Conservation (phyloP, 2,329 filamentous ascomycete genomes). For the Fusarium sp. region DNA sequence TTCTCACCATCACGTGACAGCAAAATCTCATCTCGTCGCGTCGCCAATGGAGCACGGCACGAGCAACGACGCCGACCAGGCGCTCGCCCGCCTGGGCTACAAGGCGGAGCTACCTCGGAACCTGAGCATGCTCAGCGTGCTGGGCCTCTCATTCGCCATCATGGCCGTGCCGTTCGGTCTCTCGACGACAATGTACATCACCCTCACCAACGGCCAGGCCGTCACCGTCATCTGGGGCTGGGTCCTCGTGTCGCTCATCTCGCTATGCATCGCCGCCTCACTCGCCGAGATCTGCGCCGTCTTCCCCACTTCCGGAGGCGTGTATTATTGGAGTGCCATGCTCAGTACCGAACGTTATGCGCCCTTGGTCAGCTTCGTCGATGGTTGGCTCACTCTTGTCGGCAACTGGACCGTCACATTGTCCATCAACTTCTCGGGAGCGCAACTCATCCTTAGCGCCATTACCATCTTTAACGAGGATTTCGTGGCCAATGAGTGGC, state of each 20-base stretch:
- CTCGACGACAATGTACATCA: constrained; percentile 60
- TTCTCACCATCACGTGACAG: neutral
- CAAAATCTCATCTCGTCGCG: neutral
- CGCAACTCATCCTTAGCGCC: constrained; percentile 75
- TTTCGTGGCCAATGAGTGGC: constrained; percentile 72
- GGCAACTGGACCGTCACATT: constrained; percentile 79
- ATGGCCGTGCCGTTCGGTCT: constrained; percentile 64
- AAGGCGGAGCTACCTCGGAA: constrained; percentile 62
- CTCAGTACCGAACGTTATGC: constrained; percentile 71
- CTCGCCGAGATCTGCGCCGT: constrained; percentile 79
- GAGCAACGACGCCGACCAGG: constrained; percentile 52
- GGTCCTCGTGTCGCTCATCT: constrained; percentile 72
- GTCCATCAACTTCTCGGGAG: constrained; percentile 78
- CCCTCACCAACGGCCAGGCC: constrained; percentile 77
- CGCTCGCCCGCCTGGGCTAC: constrained; percentile 61
- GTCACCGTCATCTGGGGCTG: constrained; percentile 82
- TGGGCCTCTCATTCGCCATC: constrained; percentile 63
- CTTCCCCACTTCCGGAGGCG: constrained; percentile 70
- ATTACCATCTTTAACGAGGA: constrained; percentile 73
- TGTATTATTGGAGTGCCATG: constrained; percentile 81
- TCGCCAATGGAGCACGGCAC: constrained; percentile 25
- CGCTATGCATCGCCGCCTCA: constrained; percentile 76
- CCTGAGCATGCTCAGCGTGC: constrained; percentile 62
- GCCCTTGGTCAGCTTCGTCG: constrained; percentile 75
- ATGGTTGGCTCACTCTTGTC: constrained; percentile 79